phyloP scores from a whole-genome alignment of 495 filamentous ascomycete genomes.

The Talaromyces proteolyticus region DNA sequence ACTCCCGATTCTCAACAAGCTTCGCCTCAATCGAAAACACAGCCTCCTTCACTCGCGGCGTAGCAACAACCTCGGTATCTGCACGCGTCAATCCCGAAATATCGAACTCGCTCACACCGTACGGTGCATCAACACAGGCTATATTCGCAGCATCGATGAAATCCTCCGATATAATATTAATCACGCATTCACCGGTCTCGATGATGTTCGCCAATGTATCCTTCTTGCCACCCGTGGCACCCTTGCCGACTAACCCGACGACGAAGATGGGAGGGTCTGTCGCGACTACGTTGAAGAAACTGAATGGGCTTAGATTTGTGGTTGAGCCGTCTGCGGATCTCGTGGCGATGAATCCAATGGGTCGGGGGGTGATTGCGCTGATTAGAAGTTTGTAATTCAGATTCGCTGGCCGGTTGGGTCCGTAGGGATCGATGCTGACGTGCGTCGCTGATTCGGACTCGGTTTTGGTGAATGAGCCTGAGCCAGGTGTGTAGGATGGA shows the following conservation, averaged over 20 bases:
- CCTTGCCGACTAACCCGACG: constrained; percentile 54
- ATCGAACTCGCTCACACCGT: constrained; percentile 72
- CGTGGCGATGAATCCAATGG: constrained; percentile 55
- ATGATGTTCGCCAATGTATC: constrained; percentile 68
- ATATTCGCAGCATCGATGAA: constrained; percentile 83
- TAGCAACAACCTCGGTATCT: constrained; percentile 47
- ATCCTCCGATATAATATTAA: constrained; percentile 77
- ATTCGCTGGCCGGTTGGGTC: constrained; percentile 50
- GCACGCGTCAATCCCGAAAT: constrained; percentile 66
- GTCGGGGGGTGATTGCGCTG: constrained; percentile 73
- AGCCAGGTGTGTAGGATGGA: constrained; percentile 67
- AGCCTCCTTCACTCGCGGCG: constrained; percentile 66
- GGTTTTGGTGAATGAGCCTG: no score
- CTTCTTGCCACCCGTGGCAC: constrained; percentile 50
- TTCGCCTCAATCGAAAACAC: constrained; percentile 75
- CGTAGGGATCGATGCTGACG: constrained; percentile 74
- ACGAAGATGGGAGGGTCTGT: constrained; percentile 85
- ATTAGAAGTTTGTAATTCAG: constrained; percentile 90
- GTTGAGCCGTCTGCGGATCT: constrained; percentile 40
- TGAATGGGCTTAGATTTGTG: constrained; percentile 77
- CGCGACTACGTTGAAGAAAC: constrained; percentile 71
- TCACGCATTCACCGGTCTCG: constrained; percentile 60
- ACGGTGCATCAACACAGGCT: constrained; percentile 66
- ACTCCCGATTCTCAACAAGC: constrained; percentile 64
- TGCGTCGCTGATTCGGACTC: no score